Evolutionary conservation across 2,329 filamentous ascomycete species (phyloP).

Genomic region (Coniochaeta hoffmannii): DNA sequence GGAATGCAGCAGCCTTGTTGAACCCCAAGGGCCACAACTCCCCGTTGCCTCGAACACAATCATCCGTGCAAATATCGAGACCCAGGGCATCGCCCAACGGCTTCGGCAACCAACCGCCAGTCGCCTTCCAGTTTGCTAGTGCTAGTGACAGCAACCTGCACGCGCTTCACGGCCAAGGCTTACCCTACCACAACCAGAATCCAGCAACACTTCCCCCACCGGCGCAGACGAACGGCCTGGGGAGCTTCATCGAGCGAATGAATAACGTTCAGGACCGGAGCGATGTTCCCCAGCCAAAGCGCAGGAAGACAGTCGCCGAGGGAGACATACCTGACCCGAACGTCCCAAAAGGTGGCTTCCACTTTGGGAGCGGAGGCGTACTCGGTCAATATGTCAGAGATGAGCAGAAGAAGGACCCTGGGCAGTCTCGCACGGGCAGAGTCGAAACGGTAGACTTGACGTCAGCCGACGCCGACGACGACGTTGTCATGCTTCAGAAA

Average conservation of each 20-base stretch:
- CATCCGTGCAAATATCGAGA: conserved; percentile 19
- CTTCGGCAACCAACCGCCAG: conserved; percentile 11
- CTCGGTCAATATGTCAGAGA: conserved; percentile 62
- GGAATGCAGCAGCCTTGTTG: conserved; percentile 27
- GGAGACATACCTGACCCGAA: conserved; percentile 27
- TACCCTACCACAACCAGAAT: conserved; percentile 1
- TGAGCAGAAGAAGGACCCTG: conserved; percentile 37
- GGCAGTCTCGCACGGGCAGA: conserved; percentile 18
- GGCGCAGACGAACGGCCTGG: conserved; percentile 33
- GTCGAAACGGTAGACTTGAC: conserved; percentile 52
- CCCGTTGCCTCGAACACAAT: conserved; percentile 5
- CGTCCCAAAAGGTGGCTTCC: conserved; percentile 30
- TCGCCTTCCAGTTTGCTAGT: conserved; percentile 33
- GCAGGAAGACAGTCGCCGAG: conserved; percentile 53
- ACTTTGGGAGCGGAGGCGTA: conserved; percentile 43
- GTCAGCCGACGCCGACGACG: conserved; percentile 43
- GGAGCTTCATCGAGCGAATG: conserved; percentile 64
- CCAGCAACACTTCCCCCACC: conserved; percentile 4
- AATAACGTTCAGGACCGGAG: conserved; percentile 66
- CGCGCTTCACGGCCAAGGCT: not conserved
- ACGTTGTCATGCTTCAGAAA: conserved; percentile 50
- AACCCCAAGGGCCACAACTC: conserved; percentile 22
- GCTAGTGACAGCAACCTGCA: conserved; percentile 12
- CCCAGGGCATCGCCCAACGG: conserved; percentile 9
- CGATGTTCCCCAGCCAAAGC: conserved; percentile 54